Base-by-base conservation (phyloP, 2,329 filamentous ascomycete genomes). In the Pseudogymnoascus sp. region DNA sequence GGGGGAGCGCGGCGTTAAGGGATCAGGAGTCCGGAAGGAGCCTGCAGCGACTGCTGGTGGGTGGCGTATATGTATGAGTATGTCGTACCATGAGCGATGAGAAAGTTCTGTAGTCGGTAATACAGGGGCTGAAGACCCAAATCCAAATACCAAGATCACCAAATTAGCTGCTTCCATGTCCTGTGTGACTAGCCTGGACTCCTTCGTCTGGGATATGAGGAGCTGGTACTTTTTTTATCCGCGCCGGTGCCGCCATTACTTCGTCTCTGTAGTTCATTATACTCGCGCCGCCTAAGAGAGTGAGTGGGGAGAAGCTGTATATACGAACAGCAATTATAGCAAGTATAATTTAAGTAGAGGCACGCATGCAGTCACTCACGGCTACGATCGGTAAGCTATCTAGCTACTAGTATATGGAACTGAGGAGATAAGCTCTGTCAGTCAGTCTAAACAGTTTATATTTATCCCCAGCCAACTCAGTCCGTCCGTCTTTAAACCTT, bases 31-130 rank as follows among this genome's bases (percentile, higher is more conserved):
- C 50, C 50, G 16, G 28, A 56, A 56, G 25, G 50, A 14, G 3
- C 50, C 28, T 56, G 28, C 5, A 56, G 50, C 50, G 50, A 10
- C 28, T 8, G 50, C 16, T 53, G 44, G 16, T 23, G 18, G 44
- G 14, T 33, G 47, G 47, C 47, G 47, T 56, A 31, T 56, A 56
- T 56, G 50, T 56, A 56, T 56, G 50, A 56, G 50, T 56, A 56
- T 56, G 50, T 56, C 50, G 28, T 56, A 56, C 50, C 28, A 56
- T 56, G 44, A 53, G 23, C 23, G 23, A 53, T 53, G 44, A 53
- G 44, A 28, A 25, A 33, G 31, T 4, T 25, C 12, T 25, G 50
- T 18, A 33, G 50, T 33, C 21, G 21, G 42, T 47, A 47, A 10
- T 42, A 12, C 21, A 14, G 42, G 42, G 42, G 40, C 10, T 11